Conservation (phyloP, 129 eudicot genomes). For the Helichrysum umbraculigerum region DNA sequence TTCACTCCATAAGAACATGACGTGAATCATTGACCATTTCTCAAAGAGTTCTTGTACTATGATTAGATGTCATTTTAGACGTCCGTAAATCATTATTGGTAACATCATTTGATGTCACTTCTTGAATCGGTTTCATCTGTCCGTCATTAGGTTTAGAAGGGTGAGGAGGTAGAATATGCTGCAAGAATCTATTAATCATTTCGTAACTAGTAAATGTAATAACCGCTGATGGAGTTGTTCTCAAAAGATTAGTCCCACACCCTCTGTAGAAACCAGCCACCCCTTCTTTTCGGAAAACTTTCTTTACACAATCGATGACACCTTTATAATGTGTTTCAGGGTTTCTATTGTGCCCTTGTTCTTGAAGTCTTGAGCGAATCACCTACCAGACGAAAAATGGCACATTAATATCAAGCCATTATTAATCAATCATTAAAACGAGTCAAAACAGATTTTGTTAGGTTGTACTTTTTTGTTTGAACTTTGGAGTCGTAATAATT, state of each 20-base stretch:
- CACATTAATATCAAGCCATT: background rate
- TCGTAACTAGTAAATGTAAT: slow-evolving; percentile 93
- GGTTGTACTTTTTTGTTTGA: background rate
- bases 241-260: slow-evolving; percentile 89
- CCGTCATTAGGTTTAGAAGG: slow-evolving; percentile 36
- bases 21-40: slow-evolving; percentile 25
- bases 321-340: slow-evolving; percentile 57
- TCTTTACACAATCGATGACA: slow-evolving; percentile 84
- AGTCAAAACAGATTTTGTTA: background rate
- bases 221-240: slow-evolving; percentile 92
- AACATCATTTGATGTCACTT: slow-evolving; percentile 24
- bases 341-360: slow-evolving; percentile 76
- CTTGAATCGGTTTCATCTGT: slow-evolving; percentile 30
- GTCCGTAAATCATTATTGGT: slow-evolving; percentile 21
- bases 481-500: no score
- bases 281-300: slow-evolving; percentile 71
- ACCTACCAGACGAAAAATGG: slow-evolving; percentile 47
- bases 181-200: slow-evolving; percentile 77
- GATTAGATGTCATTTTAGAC: slow-evolving; percentile 47
- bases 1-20: slow-evolving; percentile 1
- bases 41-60: slow-evolving; percentile 42
- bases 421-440: background rate
- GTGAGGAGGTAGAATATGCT: slow-evolving; percentile 49
- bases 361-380: slow-evolving; percentile 88
- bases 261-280: slow-evolving; percentile 83